Base-by-base conservation (phyloP, 1,284 basidiomycete species). In the Anthracocystis setariae region DNA sequence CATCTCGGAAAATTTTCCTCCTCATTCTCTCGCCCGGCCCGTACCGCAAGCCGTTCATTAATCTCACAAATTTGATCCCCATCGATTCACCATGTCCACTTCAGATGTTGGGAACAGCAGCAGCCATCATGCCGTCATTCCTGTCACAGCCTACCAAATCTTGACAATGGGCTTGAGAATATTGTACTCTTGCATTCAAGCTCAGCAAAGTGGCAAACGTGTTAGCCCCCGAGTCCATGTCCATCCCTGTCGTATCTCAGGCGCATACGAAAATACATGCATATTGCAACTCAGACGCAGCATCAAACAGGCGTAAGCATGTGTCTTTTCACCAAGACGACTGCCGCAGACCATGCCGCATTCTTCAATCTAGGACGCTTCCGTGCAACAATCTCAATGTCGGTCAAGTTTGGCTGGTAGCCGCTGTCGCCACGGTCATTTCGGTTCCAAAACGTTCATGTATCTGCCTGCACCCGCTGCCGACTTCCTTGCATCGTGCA, bases 401-500 rank as follows among this genome's bases (percentile, higher is more conserved):
- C 13, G 17, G 15, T 37, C 35, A 29, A 29, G 29, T 12, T 37
- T 37, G 35, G 35, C 35, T 5, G 5, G 35, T 37, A n/a, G 12
- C 35, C 13, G 35, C 35, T 15, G 13, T 37, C 35, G 35, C 17
- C 5, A 17, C 35, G 15, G 35, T 5, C 35, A 7, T 8, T 5
- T 5, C 35, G 8, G 7, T 3, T 21, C 39, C 18, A 15, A 38
- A 18, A 7, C 37, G 15, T 8, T 42, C 18, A 42, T 42, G 39
- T 18, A 21, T 13, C 7, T 42, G 39, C 13, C 21, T n/a, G n/a
- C 23, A n/a, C 5, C 43, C 40, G 40, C 8, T 45, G 8, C 27
- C 29, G 25, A 18, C 17, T 20, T 10, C 33, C 40, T 17, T 51
- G 60, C 53, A 56, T 42, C 43, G 33, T 43, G 54, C 61, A 64